Conservation (phyloP, 225 moss, liverwort and hornwort species). For the Sphagnum contortum region DNA sequence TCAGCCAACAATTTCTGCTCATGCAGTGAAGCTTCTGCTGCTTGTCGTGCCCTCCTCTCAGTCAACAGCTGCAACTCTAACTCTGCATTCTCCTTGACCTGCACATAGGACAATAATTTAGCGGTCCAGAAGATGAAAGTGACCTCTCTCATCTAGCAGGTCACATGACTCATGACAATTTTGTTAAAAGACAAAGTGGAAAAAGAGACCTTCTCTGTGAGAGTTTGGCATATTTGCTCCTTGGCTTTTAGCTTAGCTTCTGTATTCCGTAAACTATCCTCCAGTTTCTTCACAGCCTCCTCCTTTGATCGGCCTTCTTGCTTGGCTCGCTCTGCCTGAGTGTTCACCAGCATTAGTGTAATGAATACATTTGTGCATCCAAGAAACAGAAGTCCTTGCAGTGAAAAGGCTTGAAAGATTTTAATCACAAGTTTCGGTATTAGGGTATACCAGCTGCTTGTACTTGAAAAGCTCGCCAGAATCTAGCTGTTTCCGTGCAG, state of each 20-base stretch:
- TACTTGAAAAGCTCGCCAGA: constrained; percentile 88
- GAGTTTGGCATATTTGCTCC: constrained; percentile 65
- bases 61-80: constrained; percentile 61
- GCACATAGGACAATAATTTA: neutral
- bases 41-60: constrained; percentile 73
- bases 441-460: constrained; percentile 66
- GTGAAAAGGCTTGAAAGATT: no score
- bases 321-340: constrained; percentile 80
- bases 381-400: no score
- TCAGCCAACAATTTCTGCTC: constrained; percentile 35
- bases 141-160: no score
- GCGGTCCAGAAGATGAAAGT: no score
- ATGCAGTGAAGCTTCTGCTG: constrained; percentile 48
- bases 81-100: constrained; percentile 73
- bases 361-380: no score
- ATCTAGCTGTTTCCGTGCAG: constrained; percentile 84
- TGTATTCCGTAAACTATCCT: constrained; percentile 58
- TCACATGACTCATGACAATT: no score
- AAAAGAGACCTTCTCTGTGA: constrained; percentile 54
- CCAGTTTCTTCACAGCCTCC: constrained; percentile 59
- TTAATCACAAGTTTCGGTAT: neutral
- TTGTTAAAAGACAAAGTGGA: neutral
- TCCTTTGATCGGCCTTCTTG: constrained; percentile 72
- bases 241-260: constrained; percentile 74
- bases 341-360: neutral